phyloP scores from a whole-genome alignment of 2,329 filamentous ascomycete species.

The Cladosporium sp. region DNA sequence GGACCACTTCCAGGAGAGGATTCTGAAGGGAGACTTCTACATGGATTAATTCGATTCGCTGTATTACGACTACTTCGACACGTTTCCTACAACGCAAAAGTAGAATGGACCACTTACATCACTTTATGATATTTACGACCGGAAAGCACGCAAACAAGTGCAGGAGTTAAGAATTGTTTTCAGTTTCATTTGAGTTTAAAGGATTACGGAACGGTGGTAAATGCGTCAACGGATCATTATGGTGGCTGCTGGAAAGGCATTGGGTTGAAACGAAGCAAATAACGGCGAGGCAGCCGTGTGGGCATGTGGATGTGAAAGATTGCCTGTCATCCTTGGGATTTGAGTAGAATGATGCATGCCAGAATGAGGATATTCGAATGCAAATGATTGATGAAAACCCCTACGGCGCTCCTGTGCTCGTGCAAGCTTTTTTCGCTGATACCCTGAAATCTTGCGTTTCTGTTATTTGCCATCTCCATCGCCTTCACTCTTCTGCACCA shows the following conservation, averaged over 20 bases:
- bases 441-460: not conserved
- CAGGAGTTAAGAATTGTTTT: not conserved
- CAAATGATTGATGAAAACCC: not conserved
- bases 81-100: not conserved
- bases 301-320: not conserved
- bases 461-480: too few species aligned
- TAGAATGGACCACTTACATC: not conserved
- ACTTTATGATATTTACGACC: slow-evolving; percentile 5
- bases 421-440: not conserved
- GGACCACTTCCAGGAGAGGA: slow-evolving; percentile 94
- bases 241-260: not conserved
- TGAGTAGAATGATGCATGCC: not conserved
- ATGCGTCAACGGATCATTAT: not conserved
- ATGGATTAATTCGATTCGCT: slow-evolving; percentile 68
- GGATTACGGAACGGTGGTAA: not conserved
- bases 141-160: slow-evolving; percentile 9
- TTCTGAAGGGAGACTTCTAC: slow-evolving; percentile 95
- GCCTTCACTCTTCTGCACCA: not conserved
- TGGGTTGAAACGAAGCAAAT: not conserved
- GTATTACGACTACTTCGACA: not conserved
- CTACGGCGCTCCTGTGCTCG: not conserved
- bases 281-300: not conserved
- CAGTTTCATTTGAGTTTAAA: not conserved
- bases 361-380: slow-evolving; percentile 1
- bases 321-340: not conserved